Base-by-base conservation (phyloP, 116 monocot species). In the Dioscorea cayenensis region DNA sequence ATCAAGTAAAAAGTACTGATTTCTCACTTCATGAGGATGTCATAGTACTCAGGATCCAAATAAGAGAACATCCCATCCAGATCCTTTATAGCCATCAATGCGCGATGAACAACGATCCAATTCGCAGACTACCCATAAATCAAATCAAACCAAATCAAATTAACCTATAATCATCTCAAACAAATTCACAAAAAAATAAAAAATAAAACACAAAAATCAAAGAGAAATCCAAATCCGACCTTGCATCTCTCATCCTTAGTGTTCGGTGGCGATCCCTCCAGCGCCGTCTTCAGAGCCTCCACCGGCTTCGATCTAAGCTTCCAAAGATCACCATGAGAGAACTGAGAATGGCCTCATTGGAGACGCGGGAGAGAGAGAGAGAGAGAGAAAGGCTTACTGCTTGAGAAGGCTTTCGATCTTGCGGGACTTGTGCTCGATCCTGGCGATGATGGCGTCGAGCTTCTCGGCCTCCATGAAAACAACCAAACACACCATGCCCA, bases 1-100 rank as follows among this genome's bases (percentile, higher is more conserved):
- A 43, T 43, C 4, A 51, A 32, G 32, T 32, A 32, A 32, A 32
- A 17, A 74, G 36, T 5, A 3, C 6, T 12, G 7, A 28, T n/a
- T 3, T n/a, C 79, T 87, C 65, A 92, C 92, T 95, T 95, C 92
- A 95, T 95, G 58, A 95, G 92, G 38, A 95, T 95, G 78, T 95
- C 95, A 71, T 95, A 92, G 78, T 95, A 95, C 77, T 95, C 92
- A 0, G 95, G 83, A 81, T 95, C 95, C 78, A 95, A 68, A 38
- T 79, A 77, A 51, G 87, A 76, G 38, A 95, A 71, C 87, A 92
- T 85, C 13, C 79, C 89, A 75, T 95, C 95, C 49, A 89, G 87
- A 55, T 92, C 92, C 83, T 85, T 95, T 58, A 95, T 85, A 36
- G 89, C 95, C 95, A 95, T 95, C 67, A 95, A 72, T 28, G 92